Percentiles rank a stretch among this genome's conserved stretches.
These are phyloP conservation scores for Talaromyces sp. DNA, from an alignment of 2,329 filamentous ascomycete genomes.

Conservation along the genomic window DNA sequence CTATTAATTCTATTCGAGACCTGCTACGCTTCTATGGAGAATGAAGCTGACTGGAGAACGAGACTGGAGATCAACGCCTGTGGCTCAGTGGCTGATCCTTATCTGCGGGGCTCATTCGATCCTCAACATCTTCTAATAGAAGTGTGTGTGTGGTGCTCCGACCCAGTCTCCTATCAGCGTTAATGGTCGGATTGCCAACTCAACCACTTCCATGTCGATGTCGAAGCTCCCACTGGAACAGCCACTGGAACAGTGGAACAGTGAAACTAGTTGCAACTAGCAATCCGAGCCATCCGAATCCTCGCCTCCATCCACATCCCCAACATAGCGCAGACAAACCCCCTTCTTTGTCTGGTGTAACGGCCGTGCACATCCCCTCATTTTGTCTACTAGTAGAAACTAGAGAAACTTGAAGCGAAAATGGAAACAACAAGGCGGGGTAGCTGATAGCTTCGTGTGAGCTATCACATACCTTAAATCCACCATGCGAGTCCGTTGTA, in stretches of 20 bases:
- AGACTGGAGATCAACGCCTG: neutral
- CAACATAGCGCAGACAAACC: neutral
- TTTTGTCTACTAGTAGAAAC: neutral
- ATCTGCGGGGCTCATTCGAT: slow-evolving; percentile 3
- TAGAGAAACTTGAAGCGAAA: neutral
- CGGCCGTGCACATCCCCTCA: neutral
- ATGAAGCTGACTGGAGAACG: neutral
- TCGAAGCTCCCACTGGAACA: neutral
- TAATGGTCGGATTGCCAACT: neutral
- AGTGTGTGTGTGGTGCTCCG: neutral
- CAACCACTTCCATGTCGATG: neutral
- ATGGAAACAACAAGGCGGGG: neutral
- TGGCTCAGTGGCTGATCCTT: slow-evolving; percentile 5
- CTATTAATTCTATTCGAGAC: too few relatives aligned
- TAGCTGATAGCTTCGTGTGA: slow-evolving; percentile 6
- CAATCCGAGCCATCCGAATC: slow-evolving; percentile 1
- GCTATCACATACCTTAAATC: slow-evolving; percentile 11
- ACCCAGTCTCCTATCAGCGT: neutral
- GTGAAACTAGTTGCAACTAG: neutral
- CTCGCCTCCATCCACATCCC: neutral
- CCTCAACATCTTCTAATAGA: neutral
- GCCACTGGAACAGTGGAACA: neutral
- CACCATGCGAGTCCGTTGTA: slow-evolving; percentile 5
- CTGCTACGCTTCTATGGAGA: neutral
- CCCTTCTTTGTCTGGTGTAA: neutral